Base-by-base conservation (phyloP, 495 filamentous ascomycete species). In the Corynascus novoguineensis region DNA sequence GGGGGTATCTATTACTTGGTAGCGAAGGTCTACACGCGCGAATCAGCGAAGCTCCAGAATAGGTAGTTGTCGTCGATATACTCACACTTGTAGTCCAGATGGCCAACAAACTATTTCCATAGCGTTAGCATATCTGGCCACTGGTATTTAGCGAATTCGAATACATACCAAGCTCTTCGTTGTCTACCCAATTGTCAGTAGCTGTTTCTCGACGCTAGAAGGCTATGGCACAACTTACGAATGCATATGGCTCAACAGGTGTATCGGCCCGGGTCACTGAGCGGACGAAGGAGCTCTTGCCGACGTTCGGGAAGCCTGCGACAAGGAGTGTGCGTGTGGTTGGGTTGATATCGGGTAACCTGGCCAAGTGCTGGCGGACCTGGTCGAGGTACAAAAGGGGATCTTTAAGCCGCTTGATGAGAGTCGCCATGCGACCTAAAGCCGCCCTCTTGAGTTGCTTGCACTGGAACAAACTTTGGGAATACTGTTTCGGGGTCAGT, bases 181-280 rank as follows among this genome's bases (percentile, higher is more conserved):
- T 22, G 95, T 97, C 62, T 65, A 50, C 22, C 38, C 22, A 5
- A 1, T 19, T 27, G 53, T 62, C 50, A 62, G 60, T 21, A 35
- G 28, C 3, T 22, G 4, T n/a, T 15, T 6, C 4, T 14, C 4
- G 31, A 22, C 9, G 1, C 24, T 9, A 5, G 7, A n/a, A n/a
- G n/a, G n/a, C n/a, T n/a, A n/a, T n/a, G 6, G 29, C 25, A 19
- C 2, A 32, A 62, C 63, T 56, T 60, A 65, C 62, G 81, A 98
- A 98, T 49, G 93, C 95, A 69, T 97, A 98, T 10, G 93, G 92
- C 77, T 97, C 92, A 34, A 97, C 88, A 66, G 97, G 93, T 55
- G 96, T 92, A 79, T 98, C 95, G 55, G 93, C 95, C 62, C 95
- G 81, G 28, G 90, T 95, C 61, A 98, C 86, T 70, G 83, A 92